Evolutionary conservation across 345 rosid species (phyloP), one percentile per base, ranked within the genome.

Genomic region (Ricinus communis): DNA sequence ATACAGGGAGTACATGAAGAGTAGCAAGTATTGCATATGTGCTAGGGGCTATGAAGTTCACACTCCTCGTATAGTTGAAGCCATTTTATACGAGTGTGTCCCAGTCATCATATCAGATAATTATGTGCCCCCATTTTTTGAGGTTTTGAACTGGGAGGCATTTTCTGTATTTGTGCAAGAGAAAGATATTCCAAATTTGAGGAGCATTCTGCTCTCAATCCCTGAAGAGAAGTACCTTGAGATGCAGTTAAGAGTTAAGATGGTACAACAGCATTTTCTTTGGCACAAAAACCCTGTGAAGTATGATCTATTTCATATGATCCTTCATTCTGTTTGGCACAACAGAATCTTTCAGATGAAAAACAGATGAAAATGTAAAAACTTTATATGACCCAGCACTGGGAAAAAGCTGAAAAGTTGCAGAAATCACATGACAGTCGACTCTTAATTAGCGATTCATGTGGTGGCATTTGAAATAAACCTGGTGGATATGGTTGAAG

Each of bases 11-110:
- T 70, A 85, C 82, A 88, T 93, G 95, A 90, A 93, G 82, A 88
- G 89, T 74, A 93, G 96, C 84, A 87, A 80, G 80, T 93, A 87
- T 70, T 93, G 98, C 78, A 77, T 91, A 25, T 93, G 97, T 51
- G 96, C 96, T n/a, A 83, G 89, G 69, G 98, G 97, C 3, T 90
- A 90, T 50, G 93, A 91, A 79, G 97, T 91, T 49, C 92, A 88
- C 83, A 90, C 94, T 0, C 98, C 98, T 36, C 83, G 97, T 22
- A 82, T 93, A 40, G 93, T 93, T 1, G 97, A 91, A 72, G 90
- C 97, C 27, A 85, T 91, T 46, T 72, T 81, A 22, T 77, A 86
- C 9, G 98, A 90, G 76, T 93, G 97, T 41, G 88, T 93, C 56
- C 98, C 95, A 0, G 97, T 93, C 41, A 91, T 93, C 74, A 88